Base-by-base conservation (phyloP, 371 early-diverging fungal species). In the Mortierella sp. region DNA sequence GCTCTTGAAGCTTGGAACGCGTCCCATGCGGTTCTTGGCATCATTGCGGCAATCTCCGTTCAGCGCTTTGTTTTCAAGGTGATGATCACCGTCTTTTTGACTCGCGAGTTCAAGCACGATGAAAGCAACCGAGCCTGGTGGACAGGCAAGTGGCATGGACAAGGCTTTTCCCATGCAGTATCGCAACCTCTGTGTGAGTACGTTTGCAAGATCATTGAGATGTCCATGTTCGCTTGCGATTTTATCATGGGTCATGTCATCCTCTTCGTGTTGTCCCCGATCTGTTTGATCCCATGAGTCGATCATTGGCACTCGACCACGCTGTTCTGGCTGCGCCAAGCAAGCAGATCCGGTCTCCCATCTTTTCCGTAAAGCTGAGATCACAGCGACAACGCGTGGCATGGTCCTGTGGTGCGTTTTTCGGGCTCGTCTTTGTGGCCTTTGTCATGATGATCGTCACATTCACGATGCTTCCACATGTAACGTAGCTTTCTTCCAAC, bases 81-180 rank as follows among this genome's bases (percentile, higher is more conserved):
- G 3, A 60, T 94, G 60, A 89, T 89, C 48, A 83, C 87, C 21
- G 62, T 91, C 41, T 89, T 91, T 61, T 78, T 95, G 50, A 90
- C 94, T 34, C 87, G 94, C 38, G 94, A 94, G 79, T 90, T 92
- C 80, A 89, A 89, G 58, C 90, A 93, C 71, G 93, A 91, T 72
- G 91, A 89, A 66, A 82, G 92, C 23, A 93, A 94, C 66, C 82
- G 87, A 39, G 95, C 94, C 10, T 94, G 95, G 95, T 95, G 95
- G 96, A 92, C 93, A 7, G 96, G 96, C 28, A 86, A 87, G 58
- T 95, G 96, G 94, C 88, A 90, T 46, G 90, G 89, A 26, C 87
- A 89, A 47, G 93, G 91, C 42, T 83, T 93, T 65, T 86, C 80
- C 76, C 73, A 84, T 79, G 89, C 87, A 12, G 61, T 90, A 12